phyloP scores from a whole-genome alignment of 2,329 filamentous ascomycete genomes.

The Mollisiaceae sp. region DNA sequence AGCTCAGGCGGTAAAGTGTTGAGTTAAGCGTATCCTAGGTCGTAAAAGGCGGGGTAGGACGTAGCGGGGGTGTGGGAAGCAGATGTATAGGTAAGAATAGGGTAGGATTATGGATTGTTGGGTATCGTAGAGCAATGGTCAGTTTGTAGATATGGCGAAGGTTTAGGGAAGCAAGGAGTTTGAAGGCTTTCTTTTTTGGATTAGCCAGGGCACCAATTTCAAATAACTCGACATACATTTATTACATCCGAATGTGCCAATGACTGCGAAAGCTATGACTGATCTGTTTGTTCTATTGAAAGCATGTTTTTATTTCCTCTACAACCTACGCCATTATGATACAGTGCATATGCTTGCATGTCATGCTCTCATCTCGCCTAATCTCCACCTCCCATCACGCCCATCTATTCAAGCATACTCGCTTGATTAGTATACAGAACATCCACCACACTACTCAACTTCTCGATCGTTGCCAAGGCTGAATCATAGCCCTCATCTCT shows the following conservation, averaged over 20 bases:
- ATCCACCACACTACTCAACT: slow-evolving; percentile 96
- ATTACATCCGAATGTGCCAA: neutral
- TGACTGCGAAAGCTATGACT: neutral
- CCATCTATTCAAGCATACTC: slow-evolving; percentile 78
- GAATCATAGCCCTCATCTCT: slow-evolving; percentile 94
- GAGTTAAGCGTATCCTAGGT: neutral
- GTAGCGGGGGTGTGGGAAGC: neutral
- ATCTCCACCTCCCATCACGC: neutral
- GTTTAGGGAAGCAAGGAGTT: slow-evolving; percentile 3
- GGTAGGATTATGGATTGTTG: neutral
- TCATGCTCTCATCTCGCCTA: slow-evolving; percentile 19
- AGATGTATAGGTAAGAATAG: neutral
- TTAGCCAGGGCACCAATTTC: neutral
- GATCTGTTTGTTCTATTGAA: neutral
- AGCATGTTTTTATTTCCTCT: slow-evolving; percentile 23
- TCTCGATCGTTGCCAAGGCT: slow-evolving; percentile 92
- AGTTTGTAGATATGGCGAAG: slow-evolving; percentile 6
- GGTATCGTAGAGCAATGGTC: neutral
- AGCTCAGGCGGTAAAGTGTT: slow-evolving; percentile 7
- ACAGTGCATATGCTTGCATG: slow-evolving; percentile 31
- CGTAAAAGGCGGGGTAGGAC: neutral
- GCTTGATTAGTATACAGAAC: slow-evolving; percentile 98
- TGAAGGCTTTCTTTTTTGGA: slow-evolving; percentile 2
- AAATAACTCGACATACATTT: neutral
- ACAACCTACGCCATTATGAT: slow-evolving; percentile 38